phyloP scores from a whole-genome alignment of 345 rosid species.

The Toxicodendron radicans region DNA sequence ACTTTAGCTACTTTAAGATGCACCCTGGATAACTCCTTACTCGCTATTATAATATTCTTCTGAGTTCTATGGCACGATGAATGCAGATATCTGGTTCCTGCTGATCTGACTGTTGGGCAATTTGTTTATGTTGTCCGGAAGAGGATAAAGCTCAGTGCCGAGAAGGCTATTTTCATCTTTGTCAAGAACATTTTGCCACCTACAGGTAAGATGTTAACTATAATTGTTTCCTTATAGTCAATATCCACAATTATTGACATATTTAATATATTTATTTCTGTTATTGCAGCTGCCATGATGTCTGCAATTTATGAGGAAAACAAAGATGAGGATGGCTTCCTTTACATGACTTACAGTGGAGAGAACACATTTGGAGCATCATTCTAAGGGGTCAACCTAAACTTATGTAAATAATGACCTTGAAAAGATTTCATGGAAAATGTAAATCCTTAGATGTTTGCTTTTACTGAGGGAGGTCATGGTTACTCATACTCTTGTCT shows the following conservation, averaged over 20 bases:
- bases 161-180: conserved; percentile 66
- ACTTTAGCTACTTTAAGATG: neutral
- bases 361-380: conserved; percentile 61
- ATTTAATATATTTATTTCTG: neutral
- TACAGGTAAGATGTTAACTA: conserved; percentile 38
- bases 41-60: neutral
- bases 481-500: neutral
- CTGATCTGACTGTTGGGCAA: conserved; percentile 68
- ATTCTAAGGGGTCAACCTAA: conserved; percentile 13
- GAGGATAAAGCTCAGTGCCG: conserved; percentile 72
- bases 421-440: neutral
- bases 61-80: neutral
- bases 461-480: conserved; percentile 4
- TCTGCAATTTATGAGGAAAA: conserved; percentile 64
- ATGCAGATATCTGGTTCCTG: conserved; percentile 62
- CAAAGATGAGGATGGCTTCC: conserved; percentile 72
- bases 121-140: conserved; percentile 66
- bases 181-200: conserved; percentile 66
- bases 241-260: neutral
- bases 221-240: neutral
- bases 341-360: conserved; percentile 68
- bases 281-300: conserved; percentile 61
- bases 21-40: neutral
- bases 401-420: conserved; percentile 4
- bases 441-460: conserved; percentile 23